Conservation (phyloP, 805 yeast genomes). For the Metschnikowia noctiluminum region DNA sequence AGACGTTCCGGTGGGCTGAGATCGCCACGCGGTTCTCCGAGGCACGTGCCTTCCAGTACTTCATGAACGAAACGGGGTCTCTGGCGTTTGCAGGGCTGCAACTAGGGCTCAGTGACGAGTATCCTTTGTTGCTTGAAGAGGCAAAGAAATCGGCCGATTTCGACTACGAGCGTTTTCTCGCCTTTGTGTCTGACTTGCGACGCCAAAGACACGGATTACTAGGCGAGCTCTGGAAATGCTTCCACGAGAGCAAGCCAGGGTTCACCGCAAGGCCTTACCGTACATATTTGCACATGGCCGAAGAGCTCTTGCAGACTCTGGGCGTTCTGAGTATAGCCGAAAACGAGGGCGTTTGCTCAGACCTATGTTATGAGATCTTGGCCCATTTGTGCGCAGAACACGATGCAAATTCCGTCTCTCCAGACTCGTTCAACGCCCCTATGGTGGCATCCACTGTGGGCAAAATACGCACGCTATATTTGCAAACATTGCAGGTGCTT, state of each 20-base stretch:
- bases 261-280: conserved; percentile 26
- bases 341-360: conserved; percentile 9
- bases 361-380: conserved; percentile 23
- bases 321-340: conserved; percentile 2
- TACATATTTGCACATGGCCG: conserved; percentile 21
- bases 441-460: conserved; percentile 1
- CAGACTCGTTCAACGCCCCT: conserved; percentile 19
- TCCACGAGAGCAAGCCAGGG: conserved; percentile 20
- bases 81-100: conserved; percentile 10
- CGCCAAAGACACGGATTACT: conserved; percentile 26
- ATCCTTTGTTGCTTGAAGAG: conserved; percentile 19
- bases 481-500: conserved; percentile 23
- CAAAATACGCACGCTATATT: conserved; percentile 15
- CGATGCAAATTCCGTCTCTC: conserved; percentile 12
- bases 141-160: conserved; percentile 33
- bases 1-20: conserved; percentile 37
- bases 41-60: conserved; percentile 26
- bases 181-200: conserved; percentile 22
- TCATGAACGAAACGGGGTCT: conserved; percentile 20
- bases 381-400: conserved; percentile 13
- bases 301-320: conserved; percentile 19
- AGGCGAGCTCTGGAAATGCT: conserved; percentile 35
- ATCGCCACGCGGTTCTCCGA: conserved; percentile 29
- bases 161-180: conserved; percentile 37
- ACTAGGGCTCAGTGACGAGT: conserved; percentile 4